Percentiles rank a stretch among this genome's conserved stretches.
phyloP scores from a whole-genome alignment of 495 filamentous ascomycete species.

The Penicillium taxi region DNA sequence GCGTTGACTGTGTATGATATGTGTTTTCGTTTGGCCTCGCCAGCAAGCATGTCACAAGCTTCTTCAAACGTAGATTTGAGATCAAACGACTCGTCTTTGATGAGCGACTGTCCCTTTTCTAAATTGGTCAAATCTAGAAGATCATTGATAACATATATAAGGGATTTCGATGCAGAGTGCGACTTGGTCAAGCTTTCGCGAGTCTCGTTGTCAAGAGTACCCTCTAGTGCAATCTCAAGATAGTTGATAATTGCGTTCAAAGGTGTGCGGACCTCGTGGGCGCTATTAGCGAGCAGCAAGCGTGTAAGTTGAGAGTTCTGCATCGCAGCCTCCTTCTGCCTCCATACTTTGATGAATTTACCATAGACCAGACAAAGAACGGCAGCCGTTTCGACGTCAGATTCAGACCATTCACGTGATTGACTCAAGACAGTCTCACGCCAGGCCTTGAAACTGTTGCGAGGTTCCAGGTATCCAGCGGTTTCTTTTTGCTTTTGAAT shows the following conservation, averaged over 20 bases:
- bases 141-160: constrained; percentile 96
- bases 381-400: constrained; percentile 74
- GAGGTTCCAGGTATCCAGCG: constrained; percentile 26
- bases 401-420: constrained; percentile 40
- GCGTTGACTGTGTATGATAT: constrained; percentile 60
- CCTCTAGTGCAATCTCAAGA: constrained; percentile 87
- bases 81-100: constrained; percentile 78
- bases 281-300: constrained; percentile 81
- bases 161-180: constrained; percentile 86
- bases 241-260: constrained; percentile 97
- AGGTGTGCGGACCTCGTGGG: constrained; percentile 90
- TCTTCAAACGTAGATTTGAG: constrained; percentile 64
- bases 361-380: constrained; percentile 87
- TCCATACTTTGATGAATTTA: constrained; percentile 88
- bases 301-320: constrained; percentile 75
- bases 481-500: constrained; percentile 41
- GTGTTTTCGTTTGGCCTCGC: constrained; percentile 68
- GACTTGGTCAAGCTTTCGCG: constrained; percentile 71
- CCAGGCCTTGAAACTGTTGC: constrained; percentile 31
- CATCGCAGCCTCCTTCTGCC: constrained; percentile 79
- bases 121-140: constrained; percentile 86
- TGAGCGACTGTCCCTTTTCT: constrained; percentile 70
- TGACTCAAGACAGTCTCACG: constrained; percentile 29
- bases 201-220: constrained; percentile 71
- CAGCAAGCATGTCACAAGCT: constrained; percentile 63